Evolutionary conservation across 768 basidiomycete species (phyloP).

Genomic region (Dendrothele bispora): DNA sequence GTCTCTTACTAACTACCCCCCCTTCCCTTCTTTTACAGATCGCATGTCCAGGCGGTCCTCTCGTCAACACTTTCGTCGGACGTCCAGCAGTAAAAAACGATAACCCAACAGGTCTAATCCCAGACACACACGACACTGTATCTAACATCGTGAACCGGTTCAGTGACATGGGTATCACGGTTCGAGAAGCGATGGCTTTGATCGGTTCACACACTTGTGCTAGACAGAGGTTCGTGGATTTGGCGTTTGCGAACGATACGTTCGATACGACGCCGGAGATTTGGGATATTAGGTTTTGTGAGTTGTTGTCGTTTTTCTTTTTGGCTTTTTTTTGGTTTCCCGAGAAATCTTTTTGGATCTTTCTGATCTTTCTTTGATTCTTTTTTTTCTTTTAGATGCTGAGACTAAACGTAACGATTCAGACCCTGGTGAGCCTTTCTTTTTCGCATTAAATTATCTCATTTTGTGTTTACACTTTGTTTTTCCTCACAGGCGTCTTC

Average conservation of each 20-base stretch:
- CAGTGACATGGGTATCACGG: constrained; percentile 12
- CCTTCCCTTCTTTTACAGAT: background rate
- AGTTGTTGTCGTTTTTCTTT: background rate
- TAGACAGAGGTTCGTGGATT: constrained; percentile 13
- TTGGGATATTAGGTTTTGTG: constrained; percentile 15
- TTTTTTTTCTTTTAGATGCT: background rate
- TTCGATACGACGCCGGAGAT: constrained; percentile 13
- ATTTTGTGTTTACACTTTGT: background rate
- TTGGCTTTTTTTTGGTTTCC: background rate
- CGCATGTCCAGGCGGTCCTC: constrained; percentile 15
- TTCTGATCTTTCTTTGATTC: no score
- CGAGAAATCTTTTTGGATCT: no score
- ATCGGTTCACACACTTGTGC: constrained; percentile 11
- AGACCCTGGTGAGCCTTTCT: background rate
- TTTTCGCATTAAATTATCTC: background rate
- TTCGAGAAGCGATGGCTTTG: constrained; percentile 11
- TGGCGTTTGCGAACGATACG: background rate
- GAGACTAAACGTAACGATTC: constrained; percentile 2
- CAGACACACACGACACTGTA: constrained; percentile 8
- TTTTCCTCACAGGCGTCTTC: constrained; percentile 6
- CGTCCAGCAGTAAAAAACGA: constrained; percentile 5
- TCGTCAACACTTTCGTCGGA: constrained; percentile 12
- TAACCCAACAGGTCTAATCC: constrained; percentile 10
- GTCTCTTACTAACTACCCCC: no score
- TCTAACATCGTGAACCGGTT: constrained; percentile 7